A percentile compares a stretch with the other conserved stretches of the same genome.
Evolutionary conservation across 2,329 filamentous ascomycete species (phyloP).

Genomic region (Botrytis hyacinthi): DNA sequence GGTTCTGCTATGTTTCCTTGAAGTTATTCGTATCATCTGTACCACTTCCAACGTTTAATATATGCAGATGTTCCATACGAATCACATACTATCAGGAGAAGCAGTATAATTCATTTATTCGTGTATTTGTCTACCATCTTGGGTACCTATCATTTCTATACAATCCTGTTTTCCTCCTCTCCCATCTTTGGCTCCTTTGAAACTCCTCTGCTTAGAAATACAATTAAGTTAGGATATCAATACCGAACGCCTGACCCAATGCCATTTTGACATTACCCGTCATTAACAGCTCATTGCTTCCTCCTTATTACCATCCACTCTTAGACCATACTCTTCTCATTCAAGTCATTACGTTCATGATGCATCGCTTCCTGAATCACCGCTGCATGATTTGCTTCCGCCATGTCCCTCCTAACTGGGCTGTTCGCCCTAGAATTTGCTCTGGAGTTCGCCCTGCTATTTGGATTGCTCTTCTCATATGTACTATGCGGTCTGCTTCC

Average conservation of each 20-base stretch:
- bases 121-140: background rate
- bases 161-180: background rate
- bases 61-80: background rate
- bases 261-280: background rate
- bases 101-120: background rate
- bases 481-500: constrained; percentile 26
- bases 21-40: background rate
- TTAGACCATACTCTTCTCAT: constrained; percentile 1
- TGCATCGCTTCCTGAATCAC: background rate
- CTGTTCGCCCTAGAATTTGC: constrained; percentile 20
- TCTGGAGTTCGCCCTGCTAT: constrained; percentile 13
- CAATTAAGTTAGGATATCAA: background rate
- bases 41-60: background rate
- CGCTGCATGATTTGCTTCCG: background rate
- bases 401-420: background rate
- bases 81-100: background rate
- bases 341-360: background rate
- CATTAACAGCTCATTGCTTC: background rate
- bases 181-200: background rate
- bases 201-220: background rate
- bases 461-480: background rate
- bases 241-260: background rate
- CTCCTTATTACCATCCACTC: background rate
- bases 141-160: background rate
- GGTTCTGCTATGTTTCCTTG: background rate